Percentiles rank a stretch among this genome's conserved stretches.
Conservation (phyloP, 2,329 filamentous ascomycete genomes). For the Aspergillus ochraceus region DNA sequence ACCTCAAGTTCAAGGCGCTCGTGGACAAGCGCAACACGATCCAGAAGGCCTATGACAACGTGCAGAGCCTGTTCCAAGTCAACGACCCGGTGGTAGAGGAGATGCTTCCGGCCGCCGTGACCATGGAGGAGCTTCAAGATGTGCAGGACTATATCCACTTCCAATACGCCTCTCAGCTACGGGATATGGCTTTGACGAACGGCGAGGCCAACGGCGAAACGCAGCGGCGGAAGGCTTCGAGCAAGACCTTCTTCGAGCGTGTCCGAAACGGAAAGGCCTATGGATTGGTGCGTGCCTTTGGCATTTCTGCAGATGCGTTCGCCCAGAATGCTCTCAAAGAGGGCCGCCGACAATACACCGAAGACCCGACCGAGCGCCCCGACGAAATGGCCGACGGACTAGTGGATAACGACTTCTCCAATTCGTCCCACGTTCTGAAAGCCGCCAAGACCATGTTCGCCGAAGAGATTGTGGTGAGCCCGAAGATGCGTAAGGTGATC, state of each 20-base stretch:
- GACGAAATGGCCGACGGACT: slow-evolving; percentile 84
- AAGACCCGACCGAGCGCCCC: slow-evolving; percentile 77
- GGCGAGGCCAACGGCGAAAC: slow-evolving; percentile 61
- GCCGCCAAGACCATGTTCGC: slow-evolving; percentile 85
- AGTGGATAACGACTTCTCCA: slow-evolving; percentile 70
- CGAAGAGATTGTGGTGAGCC: slow-evolving; percentile 85
- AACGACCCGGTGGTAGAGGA: slow-evolving; percentile 76
- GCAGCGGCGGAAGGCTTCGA: slow-evolving; percentile 79
- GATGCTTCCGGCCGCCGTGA: slow-evolving; percentile 75
- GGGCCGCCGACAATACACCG: slow-evolving; percentile 76
- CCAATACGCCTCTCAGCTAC: slow-evolving; percentile 80
- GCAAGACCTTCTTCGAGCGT: slow-evolving; percentile 78
- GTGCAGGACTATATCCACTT: slow-evolving; percentile 96
- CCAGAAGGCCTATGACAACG: slow-evolving; percentile 72
- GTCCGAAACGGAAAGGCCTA: slow-evolving; percentile 79
- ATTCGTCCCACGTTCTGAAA: slow-evolving; percentile 71
- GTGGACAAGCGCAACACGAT: slow-evolving; percentile 88
- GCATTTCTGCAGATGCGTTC: slow-evolving; percentile 83
- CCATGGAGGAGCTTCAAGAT: slow-evolving; percentile 94
- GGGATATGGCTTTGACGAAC: slow-evolving; percentile 69
- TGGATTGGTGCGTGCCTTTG: slow-evolving; percentile 81
- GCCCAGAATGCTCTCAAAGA: slow-evolving; percentile 81
- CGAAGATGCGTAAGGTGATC: slow-evolving; percentile 85
- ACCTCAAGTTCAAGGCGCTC: slow-evolving; percentile 91
- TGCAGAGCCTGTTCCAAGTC: slow-evolving; percentile 66